These are phyloP conservation scores for Dipodascus geniculatus DNA, from an alignment of 805 yeast genomes.

Conservation along the genomic window DNA sequence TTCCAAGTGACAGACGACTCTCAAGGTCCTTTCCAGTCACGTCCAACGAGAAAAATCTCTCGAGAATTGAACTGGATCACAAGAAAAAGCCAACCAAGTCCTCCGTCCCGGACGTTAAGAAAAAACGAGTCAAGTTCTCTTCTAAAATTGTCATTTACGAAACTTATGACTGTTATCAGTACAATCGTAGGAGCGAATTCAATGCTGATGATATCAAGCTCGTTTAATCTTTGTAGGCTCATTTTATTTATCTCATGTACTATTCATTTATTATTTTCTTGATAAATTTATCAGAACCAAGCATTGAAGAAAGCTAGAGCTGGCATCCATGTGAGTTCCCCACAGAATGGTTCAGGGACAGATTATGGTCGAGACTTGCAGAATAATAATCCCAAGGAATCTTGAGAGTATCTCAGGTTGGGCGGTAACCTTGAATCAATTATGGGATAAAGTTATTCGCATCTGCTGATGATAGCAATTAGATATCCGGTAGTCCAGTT, in stretches of 20 bases:
- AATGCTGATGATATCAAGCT: not conserved
- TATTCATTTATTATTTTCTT: not conserved
- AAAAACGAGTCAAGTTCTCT: conserved; percentile 48
- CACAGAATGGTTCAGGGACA: no score
- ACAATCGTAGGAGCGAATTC: conserved; percentile 79
- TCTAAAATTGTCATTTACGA: conserved; percentile 75
- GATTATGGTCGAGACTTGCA: no score
- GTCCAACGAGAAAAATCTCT: not conserved
- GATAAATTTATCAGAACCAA: no score
- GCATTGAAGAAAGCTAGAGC: no score
- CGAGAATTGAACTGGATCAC: not conserved
- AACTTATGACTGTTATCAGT: conserved; percentile 71
- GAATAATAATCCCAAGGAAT: no score
- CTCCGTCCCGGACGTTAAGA: not conserved
- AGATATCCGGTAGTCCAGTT: no score
- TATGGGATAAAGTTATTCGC: no score
- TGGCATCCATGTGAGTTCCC: no score
- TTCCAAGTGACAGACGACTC: not conserved
- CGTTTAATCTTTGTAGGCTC: no score
- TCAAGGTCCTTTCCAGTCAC: not conserved
- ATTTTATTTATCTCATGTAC: not conserved
- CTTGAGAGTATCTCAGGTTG: no score
- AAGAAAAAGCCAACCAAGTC: not conserved
- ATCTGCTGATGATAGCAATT: no score
- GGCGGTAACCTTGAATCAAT: no score